These are phyloP conservation scores for Neostapfia colusana DNA, from an alignment of 176 grass and related monocot genomes.

Conservation along the genomic window DNA sequence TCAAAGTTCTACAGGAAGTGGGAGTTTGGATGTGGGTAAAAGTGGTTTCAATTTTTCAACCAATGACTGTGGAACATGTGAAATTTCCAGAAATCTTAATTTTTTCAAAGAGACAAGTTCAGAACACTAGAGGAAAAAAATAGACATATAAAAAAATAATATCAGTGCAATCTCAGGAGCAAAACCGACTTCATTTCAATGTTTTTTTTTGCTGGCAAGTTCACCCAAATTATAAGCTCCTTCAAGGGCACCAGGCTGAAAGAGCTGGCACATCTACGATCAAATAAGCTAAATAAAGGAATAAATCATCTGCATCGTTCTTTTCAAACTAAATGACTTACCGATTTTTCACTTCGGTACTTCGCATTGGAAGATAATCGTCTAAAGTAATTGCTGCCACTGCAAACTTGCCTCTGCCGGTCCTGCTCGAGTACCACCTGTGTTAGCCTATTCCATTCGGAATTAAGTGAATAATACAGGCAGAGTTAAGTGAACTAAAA, in stretches of 20 bases:
- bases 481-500: no score
- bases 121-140: background rate
- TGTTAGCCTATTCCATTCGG: constrained; percentile 13
- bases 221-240: background rate
- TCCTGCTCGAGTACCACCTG: constrained; percentile 47
- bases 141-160: no score
- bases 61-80: background rate
- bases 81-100: background rate
- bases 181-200: background rate
- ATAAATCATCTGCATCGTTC: background rate
- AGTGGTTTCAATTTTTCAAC: background rate
- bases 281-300: constrained; percentile 21
- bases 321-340: constrained; percentile 28
- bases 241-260: background rate
- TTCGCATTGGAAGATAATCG: constrained; percentile 89
- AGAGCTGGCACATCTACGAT: background rate
- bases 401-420: constrained; percentile 46
- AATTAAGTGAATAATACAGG: background rate
- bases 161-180: background rate
- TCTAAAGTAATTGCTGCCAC: constrained; percentile 50
- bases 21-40: background rate
- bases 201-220: background rate
- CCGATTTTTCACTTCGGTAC: constrained; percentile 88
- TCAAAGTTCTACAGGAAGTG: background rate
- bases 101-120: constrained; percentile 4